phyloP scores from a whole-genome alignment of 257 asterid species.

The Plantago major region DNA sequence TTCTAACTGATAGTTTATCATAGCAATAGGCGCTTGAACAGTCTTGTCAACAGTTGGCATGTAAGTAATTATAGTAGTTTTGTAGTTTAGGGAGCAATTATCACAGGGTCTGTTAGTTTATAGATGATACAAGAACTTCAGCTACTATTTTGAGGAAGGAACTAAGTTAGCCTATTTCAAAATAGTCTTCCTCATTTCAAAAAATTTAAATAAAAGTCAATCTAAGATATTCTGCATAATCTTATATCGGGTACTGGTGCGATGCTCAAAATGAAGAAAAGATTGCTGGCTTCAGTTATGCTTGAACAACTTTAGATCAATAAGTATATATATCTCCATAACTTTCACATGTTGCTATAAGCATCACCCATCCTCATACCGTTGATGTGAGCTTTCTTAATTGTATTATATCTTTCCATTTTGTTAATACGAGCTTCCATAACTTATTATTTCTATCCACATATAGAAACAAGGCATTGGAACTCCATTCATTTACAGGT shows the following conservation, averaged over 20 bases:
- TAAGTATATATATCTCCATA: background rate
- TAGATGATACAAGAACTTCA: background rate
- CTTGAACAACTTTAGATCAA: constrained; percentile 1
- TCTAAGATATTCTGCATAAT: constrained; percentile 8
- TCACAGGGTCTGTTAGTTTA: background rate
- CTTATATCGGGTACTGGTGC: background rate
- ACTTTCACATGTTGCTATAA: background rate
- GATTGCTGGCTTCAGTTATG: constrained; percentile 11
- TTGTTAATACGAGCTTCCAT: too few relatives aligned
- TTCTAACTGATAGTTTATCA: too few relatives aligned
- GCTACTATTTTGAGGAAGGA: background rate
- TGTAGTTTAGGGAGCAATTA: background rate
- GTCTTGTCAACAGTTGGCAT: background rate
- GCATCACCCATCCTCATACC: too few relatives aligned
- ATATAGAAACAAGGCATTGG: background rate
- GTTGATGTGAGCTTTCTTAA: too few relatives aligned
- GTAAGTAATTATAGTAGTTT: background rate
- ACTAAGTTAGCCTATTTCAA: background rate
- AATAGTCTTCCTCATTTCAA: background rate
- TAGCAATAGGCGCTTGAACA: too few relatives aligned
- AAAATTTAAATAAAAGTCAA: background rate
- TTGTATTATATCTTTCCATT: too few relatives aligned
- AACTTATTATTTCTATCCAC: too few relatives aligned
- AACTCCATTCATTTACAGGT: constrained; percentile 9
- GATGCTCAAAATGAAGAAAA: background rate